Evolutionary conservation across 768 basidiomycete species (phyloP).

Genomic region (Clavaria fumosa): DNA sequence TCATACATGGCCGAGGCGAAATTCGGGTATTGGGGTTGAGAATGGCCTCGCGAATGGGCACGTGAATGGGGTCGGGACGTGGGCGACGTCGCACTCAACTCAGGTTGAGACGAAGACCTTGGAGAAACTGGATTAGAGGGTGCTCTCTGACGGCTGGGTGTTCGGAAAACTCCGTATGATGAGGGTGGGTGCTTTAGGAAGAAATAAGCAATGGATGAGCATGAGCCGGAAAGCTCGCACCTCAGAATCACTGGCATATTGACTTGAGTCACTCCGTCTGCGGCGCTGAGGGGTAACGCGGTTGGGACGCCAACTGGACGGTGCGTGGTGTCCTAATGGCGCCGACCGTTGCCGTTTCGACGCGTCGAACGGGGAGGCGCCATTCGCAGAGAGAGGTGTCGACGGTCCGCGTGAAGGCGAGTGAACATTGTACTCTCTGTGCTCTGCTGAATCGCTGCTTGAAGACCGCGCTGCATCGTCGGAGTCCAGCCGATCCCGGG

Average conservation of each 20-base stretch:
- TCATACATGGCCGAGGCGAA: slow-evolving; percentile 7
- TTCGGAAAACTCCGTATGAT: slow-evolving; percentile 24
- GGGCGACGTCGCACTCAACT: slow-evolving; percentile 27
- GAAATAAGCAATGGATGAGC: no score
- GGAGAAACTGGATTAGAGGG: slow-evolving; percentile 65
- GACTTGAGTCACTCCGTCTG: slow-evolving; percentile 52
- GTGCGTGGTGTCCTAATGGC: slow-evolving; percentile 41
- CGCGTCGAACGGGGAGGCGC: slow-evolving; percentile 51
- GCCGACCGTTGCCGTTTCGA: slow-evolving; percentile 56
- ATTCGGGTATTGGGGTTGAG: slow-evolving; percentile 31
- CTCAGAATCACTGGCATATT: slow-evolving; percentile 49
- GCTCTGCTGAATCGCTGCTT: slow-evolving; percentile 37
- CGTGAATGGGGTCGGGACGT: slow-evolving; percentile 30
- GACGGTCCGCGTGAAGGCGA: slow-evolving; percentile 36
- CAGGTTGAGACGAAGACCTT: slow-evolving; percentile 13
- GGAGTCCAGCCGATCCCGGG: slow-evolving; percentile 20
- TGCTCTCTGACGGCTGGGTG: slow-evolving; percentile 37
- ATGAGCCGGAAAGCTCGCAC: no score
- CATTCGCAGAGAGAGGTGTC: slow-evolving; percentile 36
- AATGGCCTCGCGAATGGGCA: slow-evolving; percentile 50
- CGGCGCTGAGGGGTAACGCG: slow-evolving; percentile 51
- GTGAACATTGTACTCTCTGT: slow-evolving; percentile 27
- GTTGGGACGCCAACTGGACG: slow-evolving; percentile 69
- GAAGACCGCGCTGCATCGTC: slow-evolving; percentile 33
- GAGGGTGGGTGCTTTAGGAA: no score